These are phyloP conservation scores for Asterella californica DNA, from an alignment of 225 moss, liverwort and hornwort species.

Conservation along the genomic window DNA sequence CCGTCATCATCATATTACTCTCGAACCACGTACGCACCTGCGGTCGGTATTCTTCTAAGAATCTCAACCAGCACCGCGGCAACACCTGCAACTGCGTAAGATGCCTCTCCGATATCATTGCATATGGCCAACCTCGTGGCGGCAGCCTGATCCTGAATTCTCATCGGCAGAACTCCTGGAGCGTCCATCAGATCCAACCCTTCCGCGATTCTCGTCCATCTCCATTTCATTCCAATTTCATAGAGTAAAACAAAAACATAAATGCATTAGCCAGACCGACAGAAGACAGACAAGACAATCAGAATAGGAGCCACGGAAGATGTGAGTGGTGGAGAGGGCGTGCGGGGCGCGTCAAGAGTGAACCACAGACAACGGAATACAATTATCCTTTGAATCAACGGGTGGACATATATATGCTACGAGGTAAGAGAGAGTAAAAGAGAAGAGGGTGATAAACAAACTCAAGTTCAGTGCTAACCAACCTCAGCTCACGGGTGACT, in stretches of 20 bases:
- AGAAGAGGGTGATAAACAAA: background rate
- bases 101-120: constrained; percentile 97
- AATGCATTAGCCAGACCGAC: too few species aligned
- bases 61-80: constrained; percentile 92
- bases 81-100: constrained; percentile 94
- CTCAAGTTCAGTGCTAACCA: background rate
- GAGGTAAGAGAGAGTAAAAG: background rate
- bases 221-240: too few species aligned
- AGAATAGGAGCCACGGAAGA: background rate
- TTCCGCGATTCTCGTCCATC: constrained; percentile 90
- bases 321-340: background rate
- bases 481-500: constrained; percentile 81
- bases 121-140: constrained; percentile 89
- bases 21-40: constrained; percentile 26
- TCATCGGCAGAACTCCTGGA: constrained; percentile 89
- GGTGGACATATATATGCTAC: background rate
- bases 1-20: background rate
- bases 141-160: constrained; percentile 89
- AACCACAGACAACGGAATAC: background rate
- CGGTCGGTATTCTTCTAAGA: constrained; percentile 74
- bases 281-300: too few species aligned
- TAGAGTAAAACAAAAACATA: too few species aligned
- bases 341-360: background rate
- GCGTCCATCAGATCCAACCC: constrained; percentile 93
- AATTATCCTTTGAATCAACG: background rate